phyloP scores from a whole-genome alignment of 202 grass and related monocot species.

The Zoysia matrella region DNA sequence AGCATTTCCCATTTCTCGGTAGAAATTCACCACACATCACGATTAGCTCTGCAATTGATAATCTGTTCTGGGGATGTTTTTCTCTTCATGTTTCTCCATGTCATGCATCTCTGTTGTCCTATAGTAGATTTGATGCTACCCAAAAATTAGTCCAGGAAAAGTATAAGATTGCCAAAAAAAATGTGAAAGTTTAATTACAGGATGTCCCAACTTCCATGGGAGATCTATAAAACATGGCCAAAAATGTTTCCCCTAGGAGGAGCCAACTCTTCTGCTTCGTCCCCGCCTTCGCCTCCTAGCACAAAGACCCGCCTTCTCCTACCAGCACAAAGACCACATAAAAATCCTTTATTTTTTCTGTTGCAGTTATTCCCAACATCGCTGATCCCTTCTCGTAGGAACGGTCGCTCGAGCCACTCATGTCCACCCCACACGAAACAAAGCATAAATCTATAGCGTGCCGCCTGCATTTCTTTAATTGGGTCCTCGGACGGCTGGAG shows the following conservation, averaged over 20 bases:
- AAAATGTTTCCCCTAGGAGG: no score
- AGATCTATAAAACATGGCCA: no score
- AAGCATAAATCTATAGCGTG: background rate
- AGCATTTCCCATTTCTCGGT: background rate
- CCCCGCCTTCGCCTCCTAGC: no score
- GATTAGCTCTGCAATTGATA: background rate
- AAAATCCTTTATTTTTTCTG: background rate
- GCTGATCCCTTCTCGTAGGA: background rate
- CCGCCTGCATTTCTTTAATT: background rate
- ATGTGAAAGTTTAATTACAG: no score
- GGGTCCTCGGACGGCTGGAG: slow-evolving; percentile 1
- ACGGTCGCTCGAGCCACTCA: background rate
- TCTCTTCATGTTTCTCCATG: no score
- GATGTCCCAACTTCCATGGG: no score
- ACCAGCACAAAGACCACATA: slow-evolving; percentile 10
- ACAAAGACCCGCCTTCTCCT: slow-evolving; percentile 29
- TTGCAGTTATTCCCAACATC: background rate
- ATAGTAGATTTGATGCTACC: no score
- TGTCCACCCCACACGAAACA: background rate
- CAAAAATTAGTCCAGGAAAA: no score
- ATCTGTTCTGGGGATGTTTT: no score
- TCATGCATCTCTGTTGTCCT: no score
- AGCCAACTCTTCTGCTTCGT: no score
- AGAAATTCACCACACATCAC: background rate
- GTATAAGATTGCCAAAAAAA: no score